A percentile compares a stretch with the other conserved stretches of the same genome.
Evolutionary conservation across 805 yeast genomes (phyloP).

Genomic region (Wickerhamomyces xylosicus): DNA sequence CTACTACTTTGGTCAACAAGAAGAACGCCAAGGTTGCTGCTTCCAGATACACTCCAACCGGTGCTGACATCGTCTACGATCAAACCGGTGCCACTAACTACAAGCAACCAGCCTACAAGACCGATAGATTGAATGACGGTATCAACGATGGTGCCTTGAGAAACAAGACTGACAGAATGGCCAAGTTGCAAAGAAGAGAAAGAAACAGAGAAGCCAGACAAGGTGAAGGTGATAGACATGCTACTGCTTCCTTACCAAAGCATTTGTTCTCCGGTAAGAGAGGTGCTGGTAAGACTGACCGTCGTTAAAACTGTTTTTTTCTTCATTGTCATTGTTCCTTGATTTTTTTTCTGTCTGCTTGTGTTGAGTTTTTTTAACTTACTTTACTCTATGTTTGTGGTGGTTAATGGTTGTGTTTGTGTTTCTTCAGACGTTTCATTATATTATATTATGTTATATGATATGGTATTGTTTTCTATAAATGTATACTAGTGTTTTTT

Average conservation of each 20-base stretch:
- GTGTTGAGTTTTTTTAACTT: constrained; percentile 1
- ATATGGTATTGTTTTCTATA: neutral
- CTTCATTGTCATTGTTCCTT: neutral
- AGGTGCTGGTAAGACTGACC: constrained; percentile 87
- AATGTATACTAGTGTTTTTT: neutral
- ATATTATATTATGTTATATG: no score
- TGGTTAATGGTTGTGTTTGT: neutral
- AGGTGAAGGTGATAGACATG: constrained; percentile 94
- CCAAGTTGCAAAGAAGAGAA: constrained; percentile 84
- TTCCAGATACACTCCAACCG: constrained; percentile 38
- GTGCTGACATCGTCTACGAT: constrained; percentile 50
- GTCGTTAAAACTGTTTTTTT: constrained; percentile 42
- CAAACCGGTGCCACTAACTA: constrained; percentile 16
- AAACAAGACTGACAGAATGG: constrained; percentile 77
- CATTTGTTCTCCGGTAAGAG: constrained; percentile 95
- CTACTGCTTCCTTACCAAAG: constrained; percentile 77
- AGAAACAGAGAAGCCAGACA: constrained; percentile 86
- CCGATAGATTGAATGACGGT: constrained; percentile 82
- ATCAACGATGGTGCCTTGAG: constrained; percentile 71
- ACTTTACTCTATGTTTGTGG: neutral
- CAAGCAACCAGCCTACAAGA: constrained; percentile 35
- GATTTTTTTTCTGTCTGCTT: constrained; percentile 2
- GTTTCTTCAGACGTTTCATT: neutral
- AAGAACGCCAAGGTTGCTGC: constrained; percentile 27
- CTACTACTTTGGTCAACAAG: constrained; percentile 50